phyloP scores from a whole-genome alignment of 1,284 basidiomycete genomes.

The Abortiporus biennis region DNA sequence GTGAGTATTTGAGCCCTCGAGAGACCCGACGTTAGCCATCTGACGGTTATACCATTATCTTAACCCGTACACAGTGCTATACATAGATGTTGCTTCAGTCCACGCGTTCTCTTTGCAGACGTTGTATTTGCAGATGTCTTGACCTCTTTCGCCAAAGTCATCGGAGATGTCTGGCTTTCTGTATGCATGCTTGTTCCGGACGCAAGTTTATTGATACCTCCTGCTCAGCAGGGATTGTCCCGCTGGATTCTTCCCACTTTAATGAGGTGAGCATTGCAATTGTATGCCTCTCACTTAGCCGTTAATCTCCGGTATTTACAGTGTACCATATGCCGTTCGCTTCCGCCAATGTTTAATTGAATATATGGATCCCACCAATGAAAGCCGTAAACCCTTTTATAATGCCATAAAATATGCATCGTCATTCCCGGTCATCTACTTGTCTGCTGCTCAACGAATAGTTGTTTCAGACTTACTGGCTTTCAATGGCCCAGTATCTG shows the following conservation, averaged over 20 bases:
- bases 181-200: conserved; percentile 75
- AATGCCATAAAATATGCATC: conserved; percentile 97
- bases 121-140: conserved; percentile 94
- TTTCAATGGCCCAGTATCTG: conserved; percentile 38
- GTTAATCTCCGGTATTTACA: conserved; percentile 9
- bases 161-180: conserved; percentile 92
- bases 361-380: conserved; percentile 63
- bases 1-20: conserved; percentile 38
- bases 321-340: conserved; percentile 89
- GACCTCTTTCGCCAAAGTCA: conserved; percentile 94
- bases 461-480: conserved; percentile 53
- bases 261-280: conserved; percentile 70
- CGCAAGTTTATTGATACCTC: conserved; percentile 64
- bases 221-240: conserved; percentile 54
- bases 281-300: not conserved
- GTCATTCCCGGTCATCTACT: conserved; percentile 95
- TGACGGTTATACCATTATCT: not conserved
- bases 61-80: conserved; percentile 41
- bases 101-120: conserved; percentile 82
- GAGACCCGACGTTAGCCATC: not conserved
- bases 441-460: conserved; percentile 81
- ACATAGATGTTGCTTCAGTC: conserved; percentile 68
- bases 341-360: conserved; percentile 93
- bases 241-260: conserved; percentile 77
- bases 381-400: conserved; percentile 70